Percentiles rank a stretch among this genome's conserved stretches.
Conservation (phyloP, 2,329 filamentous ascomycete species). For the Botrytis hyacinthi region DNA sequence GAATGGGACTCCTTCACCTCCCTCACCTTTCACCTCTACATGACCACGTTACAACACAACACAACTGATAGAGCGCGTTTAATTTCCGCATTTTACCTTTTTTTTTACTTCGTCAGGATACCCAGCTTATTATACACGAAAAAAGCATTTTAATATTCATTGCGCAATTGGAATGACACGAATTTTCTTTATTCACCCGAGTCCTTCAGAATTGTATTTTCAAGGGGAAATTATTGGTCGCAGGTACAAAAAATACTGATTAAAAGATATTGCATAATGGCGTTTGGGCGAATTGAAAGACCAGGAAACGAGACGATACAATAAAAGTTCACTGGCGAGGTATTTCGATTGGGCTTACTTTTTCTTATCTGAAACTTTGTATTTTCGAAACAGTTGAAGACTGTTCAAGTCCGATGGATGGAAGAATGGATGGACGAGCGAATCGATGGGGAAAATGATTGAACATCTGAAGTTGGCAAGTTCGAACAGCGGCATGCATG, state of each 20-base stretch:
- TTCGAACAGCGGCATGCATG: background rate
- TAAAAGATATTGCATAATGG: conserved; percentile 7
- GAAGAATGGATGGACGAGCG: background rate
- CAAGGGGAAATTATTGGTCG: background rate
- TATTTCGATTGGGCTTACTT: background rate
- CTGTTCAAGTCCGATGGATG: background rate
- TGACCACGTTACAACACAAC: background rate
- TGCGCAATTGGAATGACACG: conserved; percentile 3
- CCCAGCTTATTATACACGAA: conserved; percentile 18
- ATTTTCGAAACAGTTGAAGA: conserved; percentile 1
- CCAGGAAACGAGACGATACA: background rate
- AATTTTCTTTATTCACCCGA: background rate
- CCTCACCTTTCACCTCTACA: conserved; percentile 3
- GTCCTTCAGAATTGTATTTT: background rate
- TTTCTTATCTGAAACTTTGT: background rate
- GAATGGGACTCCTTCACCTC: conserved; percentile 2
- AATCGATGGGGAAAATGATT: background rate
- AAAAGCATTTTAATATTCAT: conserved; percentile 21
- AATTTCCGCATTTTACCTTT: background rate
- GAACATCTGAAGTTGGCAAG: conserved; percentile 1
- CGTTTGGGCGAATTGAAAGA: conserved; percentile 1
- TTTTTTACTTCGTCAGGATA: conserved; percentile 7
- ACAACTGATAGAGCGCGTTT: background rate
- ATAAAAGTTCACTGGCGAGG: background rate
- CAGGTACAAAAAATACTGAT: background rate